These are phyloP conservation scores for Senna tora DNA, from an alignment of 306 rosid species.

Conservation along the genomic window DNA sequence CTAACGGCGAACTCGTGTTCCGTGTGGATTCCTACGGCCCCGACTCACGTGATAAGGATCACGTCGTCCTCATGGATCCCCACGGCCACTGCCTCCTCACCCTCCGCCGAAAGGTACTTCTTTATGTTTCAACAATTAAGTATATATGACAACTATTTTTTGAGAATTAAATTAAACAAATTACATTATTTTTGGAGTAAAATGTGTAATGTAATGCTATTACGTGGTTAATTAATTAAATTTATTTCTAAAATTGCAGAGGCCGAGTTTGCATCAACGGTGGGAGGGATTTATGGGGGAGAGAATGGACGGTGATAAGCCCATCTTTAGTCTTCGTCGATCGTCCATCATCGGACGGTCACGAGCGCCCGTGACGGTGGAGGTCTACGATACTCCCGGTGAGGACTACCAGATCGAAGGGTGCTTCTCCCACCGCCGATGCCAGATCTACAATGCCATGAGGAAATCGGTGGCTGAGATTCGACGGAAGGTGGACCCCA, in stretches of 20 bases:
- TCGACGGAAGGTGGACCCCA: constrained; percentile 82
- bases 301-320: constrained; percentile 75
- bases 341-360: constrained; percentile 89
- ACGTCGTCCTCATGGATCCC: constrained; percentile 90
- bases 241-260: constrained; percentile 45
- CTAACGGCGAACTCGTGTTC: constrained; percentile 66
- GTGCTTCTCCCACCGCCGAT: constrained; percentile 61
- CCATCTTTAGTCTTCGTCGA: constrained; percentile 75
- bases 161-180: too few relatives aligned
- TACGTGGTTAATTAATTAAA: background rate
- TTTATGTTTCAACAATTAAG: too few relatives aligned
- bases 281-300: constrained; percentile 94
- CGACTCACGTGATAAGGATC: constrained; percentile 55
- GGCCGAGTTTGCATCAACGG: constrained; percentile 90
- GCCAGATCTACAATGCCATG: constrained; percentile 53
- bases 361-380: constrained; percentile 67
- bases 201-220: background rate
- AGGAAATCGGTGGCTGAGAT: constrained; percentile 82
- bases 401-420: constrained; percentile 94
- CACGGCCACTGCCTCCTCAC: constrained; percentile 85
- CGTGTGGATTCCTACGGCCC: constrained; percentile 89
- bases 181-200: too few relatives aligned
- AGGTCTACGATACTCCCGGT: constrained; percentile 53
- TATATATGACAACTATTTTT: too few relatives aligned
- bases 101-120: constrained; percentile 79